Base-by-base conservation (phyloP, 23 red algal genomes). In the Agarophyton chilense region DNA sequence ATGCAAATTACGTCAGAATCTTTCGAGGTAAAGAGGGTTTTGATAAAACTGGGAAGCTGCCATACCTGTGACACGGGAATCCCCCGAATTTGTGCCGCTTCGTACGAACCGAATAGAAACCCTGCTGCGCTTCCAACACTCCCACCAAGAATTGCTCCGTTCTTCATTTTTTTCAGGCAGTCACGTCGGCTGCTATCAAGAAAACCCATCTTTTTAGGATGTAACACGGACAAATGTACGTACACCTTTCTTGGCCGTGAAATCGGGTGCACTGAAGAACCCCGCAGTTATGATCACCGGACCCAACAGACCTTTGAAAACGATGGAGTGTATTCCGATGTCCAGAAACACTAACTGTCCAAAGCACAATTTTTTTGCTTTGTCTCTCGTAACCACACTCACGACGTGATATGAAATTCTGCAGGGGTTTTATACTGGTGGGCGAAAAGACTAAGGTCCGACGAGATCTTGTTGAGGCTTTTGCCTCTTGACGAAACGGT, bases 1-100 rank as follows among this genome's bases (percentile, higher is more conserved):
- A 63, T 10, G 18, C 6, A 70, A 18, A 46, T 21, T 65, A 28
- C 60, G 33, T 40, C 60, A 42, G 41, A 42, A 52, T 25, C 43
- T 43, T n/a, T 13, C 34, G 61, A 31, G 35, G 0, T 65, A 68
- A 9, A 6, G 34, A 14, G 12, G n/a, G 45, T 12, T 19, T 1
- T 33, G 24, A 8, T 28, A 12, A 0, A 74, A 1, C 35, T 7
- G 35, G 10, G 25, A 65, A 65, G 16, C 41, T n/a, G 41, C 77
- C 88, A 14, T 82, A 92, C 88, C 78, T 94, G 91, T 17, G 91
- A 77, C 6, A 77, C 64, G 33, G 91, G 91, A 66, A 94, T 94
- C 36, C 72, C 52, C 18, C 82, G 73, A 33, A 85, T 80, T 43
- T 85, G 91, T 38, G 60, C 60, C 2, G 88, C 88, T 77, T 94